phyloP scores from a whole-genome alignment of 2,329 filamentous ascomycete species.

The Laburnicola sp. region DNA sequence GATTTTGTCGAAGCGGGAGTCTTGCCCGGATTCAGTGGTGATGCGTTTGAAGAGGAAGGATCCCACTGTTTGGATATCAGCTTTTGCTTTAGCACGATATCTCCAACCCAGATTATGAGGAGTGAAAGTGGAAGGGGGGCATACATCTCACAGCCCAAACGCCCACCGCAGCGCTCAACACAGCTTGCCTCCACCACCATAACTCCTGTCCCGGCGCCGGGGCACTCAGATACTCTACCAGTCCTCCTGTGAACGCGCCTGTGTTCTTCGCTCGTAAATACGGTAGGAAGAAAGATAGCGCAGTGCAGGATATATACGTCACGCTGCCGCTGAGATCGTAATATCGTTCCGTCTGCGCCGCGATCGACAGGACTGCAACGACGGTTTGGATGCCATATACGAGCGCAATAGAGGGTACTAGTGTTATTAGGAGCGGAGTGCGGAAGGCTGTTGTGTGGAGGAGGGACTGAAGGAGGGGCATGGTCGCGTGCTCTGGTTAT shows the following conservation, averaged over 20 bases:
- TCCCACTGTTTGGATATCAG: conserved; percentile 52
- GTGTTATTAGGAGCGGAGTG: conserved; percentile 63
- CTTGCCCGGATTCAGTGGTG: conserved; percentile 58
- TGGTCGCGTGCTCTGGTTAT: conserved; percentile 9
- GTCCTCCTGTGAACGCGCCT: conserved; percentile 46
- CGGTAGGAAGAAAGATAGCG: conserved; percentile 64
- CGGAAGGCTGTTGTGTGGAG: conserved; percentile 65
- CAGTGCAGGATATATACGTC: conserved; percentile 67
- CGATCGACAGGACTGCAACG: conserved; percentile 64
- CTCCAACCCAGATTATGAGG: neutral
- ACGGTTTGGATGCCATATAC: conserved; percentile 66
- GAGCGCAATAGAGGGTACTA: conserved; percentile 64
- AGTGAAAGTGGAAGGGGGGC: conserved; percentile 17
- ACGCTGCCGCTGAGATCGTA: conserved; percentile 69
- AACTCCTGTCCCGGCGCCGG: conserved; percentile 30
- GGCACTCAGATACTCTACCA: conserved; percentile 32
- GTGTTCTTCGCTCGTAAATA: conserved; percentile 59
- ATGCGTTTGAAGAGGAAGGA: conserved; percentile 66
- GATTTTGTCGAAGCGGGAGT: conserved; percentile 62
- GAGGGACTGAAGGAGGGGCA: conserved; percentile 51
- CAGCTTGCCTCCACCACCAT: conserved; percentile 64
- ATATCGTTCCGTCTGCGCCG: conserved; percentile 64
- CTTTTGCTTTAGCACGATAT: neutral
- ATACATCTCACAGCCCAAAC: conserved; percentile 65
- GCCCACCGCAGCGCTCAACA: conserved; percentile 58